phyloP scores from a whole-genome alignment of 805 yeast species.

The Candida verbasci region DNA sequence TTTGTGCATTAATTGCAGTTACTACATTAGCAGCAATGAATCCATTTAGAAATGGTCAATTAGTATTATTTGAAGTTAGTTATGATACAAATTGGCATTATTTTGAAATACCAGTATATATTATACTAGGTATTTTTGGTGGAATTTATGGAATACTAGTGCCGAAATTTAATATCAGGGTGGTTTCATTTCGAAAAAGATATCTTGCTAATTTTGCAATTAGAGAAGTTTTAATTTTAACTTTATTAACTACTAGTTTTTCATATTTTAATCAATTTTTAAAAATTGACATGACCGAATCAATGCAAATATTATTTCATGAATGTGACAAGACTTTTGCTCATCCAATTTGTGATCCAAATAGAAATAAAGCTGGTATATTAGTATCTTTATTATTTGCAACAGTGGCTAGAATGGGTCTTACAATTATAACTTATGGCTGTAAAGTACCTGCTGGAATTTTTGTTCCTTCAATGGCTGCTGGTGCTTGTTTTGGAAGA shows the following conservation, averaged over 20 bases:
- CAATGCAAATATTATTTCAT: conserved; percentile 85
- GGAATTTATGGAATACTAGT: conserved; percentile 84
- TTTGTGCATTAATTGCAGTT: conserved; percentile 85
- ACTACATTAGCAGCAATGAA: conserved; percentile 74
- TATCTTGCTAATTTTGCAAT: conserved; percentile 57
- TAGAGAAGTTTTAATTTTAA: conserved; percentile 65
- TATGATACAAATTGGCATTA: conserved; percentile 85
- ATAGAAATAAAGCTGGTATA: conserved; percentile 25
- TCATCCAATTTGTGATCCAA: conserved; percentile 36
- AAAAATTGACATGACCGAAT: conserved; percentile 88
- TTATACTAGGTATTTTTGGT: conserved; percentile 82
- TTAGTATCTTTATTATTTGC: conserved; percentile 62
- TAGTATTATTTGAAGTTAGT: conserved; percentile 87
- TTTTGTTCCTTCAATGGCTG: conserved; percentile 94
- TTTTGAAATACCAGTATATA: conserved; percentile 77
- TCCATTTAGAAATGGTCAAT: conserved; percentile 92
- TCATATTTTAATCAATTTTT: conserved; percentile 83
- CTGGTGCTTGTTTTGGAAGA: conserved; percentile 93
- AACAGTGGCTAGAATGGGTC: conserved; percentile 60
- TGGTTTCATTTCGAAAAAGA: conserved; percentile 71
- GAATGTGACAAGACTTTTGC: conserved; percentile 60
- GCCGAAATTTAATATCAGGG: conserved; percentile 68
- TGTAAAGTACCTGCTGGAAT: conserved; percentile 97
- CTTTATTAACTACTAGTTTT: conserved; percentile 66
- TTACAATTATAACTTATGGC: conserved; percentile 85